Evolutionary conservation across 1,284 basidiomycete genomes (phyloP), one percentile per base, ranked within the genome.

Genomic region (Boletellus deceptivus): DNA sequence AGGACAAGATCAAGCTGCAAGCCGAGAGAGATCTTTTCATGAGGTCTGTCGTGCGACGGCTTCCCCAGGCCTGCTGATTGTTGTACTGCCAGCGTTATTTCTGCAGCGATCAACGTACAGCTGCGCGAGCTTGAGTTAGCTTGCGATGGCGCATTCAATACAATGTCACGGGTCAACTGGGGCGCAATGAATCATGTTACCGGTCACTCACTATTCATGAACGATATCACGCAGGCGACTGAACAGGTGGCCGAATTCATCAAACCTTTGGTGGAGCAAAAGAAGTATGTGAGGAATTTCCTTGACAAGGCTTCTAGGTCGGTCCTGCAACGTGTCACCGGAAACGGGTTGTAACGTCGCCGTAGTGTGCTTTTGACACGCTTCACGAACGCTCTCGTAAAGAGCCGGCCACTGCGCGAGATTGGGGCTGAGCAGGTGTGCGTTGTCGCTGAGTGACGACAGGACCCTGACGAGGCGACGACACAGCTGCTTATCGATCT

Each of bases 251-350:
- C 82, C 4, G 86, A 85, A 33, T 70, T 75, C 11, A 76, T 92
- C 49, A 85, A 83, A 54, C 82, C 86, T 1, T 74, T 87, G 11
- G 76, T 97, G 6, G 93, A 98, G 67, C 90, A 92, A 63, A 96
- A 96, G 76, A 95, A 92, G 67, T 98, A 94, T 70, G 68, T 92
- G 31, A 77, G 91, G 50, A 98, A 94, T 69, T 86, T 94, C 66
- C 84, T 93, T 47, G 95, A 98, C 67, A 97, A 96, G 68, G 86
- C 88, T 7, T 86, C 89, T 46, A 90, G 87, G 93, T 94, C 54
- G 52, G 69, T 48, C 36, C 24, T 29, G 20, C 42, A 48, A 29
- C 48, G 24, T 40, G 33, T 44, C 36, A 22, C 41, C 9, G 9
- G 14, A 38, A 46, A 29, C 24, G 14, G 40, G n/a, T 36, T 27